Conservation (phyloP, 1,284 basidiomycete species). For the Pyrrhoderma noxium region DNA sequence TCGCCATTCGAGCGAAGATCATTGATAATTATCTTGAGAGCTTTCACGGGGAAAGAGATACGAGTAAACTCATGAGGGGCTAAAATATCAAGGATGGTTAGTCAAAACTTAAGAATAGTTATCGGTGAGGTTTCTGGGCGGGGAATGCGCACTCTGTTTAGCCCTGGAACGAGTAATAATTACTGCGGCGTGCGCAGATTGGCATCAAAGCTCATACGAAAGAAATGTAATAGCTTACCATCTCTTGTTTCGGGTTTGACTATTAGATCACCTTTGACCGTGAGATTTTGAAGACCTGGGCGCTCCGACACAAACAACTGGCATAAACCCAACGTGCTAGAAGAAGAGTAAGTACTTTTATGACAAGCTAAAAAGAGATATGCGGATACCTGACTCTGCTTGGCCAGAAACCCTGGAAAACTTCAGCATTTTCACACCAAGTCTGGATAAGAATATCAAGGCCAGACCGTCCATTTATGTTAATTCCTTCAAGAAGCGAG, state of each 20-base stretch:
- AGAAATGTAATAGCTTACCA: conserved; percentile 42
- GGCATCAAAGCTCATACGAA: conserved; percentile 18
- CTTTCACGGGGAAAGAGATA: conserved; percentile 86
- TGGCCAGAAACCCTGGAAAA: conserved; percentile 93
- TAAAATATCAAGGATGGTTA: conserved; percentile 26
- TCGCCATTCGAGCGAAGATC: conserved; percentile 75
- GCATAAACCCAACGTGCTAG: conserved; percentile 69
- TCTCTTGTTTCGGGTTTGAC: conserved; percentile 72
- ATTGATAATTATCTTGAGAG: conserved; percentile 80
- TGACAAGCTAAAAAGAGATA: not conserved
- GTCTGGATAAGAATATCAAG: conserved; percentile 79
- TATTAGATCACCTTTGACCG: conserved; percentile 91
- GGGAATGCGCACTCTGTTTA: conserved; percentile 59
- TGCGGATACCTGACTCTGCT: conserved; percentile 56
- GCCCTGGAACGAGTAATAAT: conserved; percentile 95
- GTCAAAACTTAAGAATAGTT: conserved; percentile 9
- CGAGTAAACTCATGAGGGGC: conserved; percentile 81
- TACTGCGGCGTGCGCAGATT: conserved; percentile 38
- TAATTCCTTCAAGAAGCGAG: conserved; percentile 61
- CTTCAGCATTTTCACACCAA: conserved; percentile 93
- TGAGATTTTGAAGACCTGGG: conserved; percentile 54
- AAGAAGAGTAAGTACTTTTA: not conserved
- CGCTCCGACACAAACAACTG: conserved; percentile 68
- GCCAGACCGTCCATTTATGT: conserved; percentile 48
- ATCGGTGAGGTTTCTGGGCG: conserved; percentile 18